These are phyloP conservation scores for Colletotrichum tanaceti DNA, from an alignment of 2,329 filamentous ascomycete species.

Conservation along the genomic window DNA sequence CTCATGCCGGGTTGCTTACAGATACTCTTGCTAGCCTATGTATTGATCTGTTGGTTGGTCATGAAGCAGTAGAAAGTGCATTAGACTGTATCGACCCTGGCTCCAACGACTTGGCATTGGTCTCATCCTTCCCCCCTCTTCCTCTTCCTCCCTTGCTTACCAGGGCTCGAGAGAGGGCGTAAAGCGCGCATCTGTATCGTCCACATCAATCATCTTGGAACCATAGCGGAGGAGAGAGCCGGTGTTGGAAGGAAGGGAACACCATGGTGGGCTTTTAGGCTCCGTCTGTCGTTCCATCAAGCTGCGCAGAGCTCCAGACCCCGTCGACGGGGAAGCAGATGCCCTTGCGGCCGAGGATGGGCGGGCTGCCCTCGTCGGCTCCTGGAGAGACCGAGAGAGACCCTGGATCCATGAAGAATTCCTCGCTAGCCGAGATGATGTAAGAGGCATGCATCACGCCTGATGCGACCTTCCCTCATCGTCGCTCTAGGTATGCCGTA, in stretches of 20 bases:
- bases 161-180: not conserved
- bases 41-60: not conserved
- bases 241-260: not conserved
- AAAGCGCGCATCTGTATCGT: conserved; percentile 1
- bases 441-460: not conserved
- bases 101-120: not conserved
- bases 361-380: not conserved
- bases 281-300: conserved; percentile 1
- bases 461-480: not conserved
- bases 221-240: too few relatives aligned
- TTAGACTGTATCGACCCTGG: not conserved
- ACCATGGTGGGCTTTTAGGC: not conserved
- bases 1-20: not conserved
- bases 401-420: not conserved
- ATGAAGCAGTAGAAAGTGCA: not conserved
- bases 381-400: too few relatives aligned
- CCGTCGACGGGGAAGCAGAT: not conserved
- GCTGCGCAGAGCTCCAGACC: not conserved
- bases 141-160: not conserved
- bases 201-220: too few relatives aligned
- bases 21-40: not conserved
- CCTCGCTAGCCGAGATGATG: not conserved
- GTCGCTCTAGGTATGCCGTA: too few relatives aligned
- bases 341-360: not conserved
- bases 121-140: not conserved